Base-by-base conservation (phyloP, 2,329 filamentous ascomycete genomes). In the Calonectria fujianensis region DNA sequence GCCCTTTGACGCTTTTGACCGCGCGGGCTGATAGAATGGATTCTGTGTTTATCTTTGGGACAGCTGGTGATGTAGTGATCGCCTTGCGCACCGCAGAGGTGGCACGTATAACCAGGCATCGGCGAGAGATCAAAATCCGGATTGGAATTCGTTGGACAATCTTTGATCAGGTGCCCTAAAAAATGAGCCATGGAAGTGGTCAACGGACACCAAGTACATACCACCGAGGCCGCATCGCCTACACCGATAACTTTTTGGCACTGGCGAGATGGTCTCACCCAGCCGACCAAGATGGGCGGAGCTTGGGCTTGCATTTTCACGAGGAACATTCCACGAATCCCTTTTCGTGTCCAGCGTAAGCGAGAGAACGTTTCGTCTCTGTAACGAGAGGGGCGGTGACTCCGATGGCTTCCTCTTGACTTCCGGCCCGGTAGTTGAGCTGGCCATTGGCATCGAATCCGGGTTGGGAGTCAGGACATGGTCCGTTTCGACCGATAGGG, bases 121-220 rank as follows among this genome's bases (percentile, higher is more conserved):
- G 73, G 74, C 4, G 13, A 39, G 13, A 18, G 45, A 32, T 73
- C 69, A 20, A 20, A 69, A 2, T 39, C 45, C 16, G 66, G 52
- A 20, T 70, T 57, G n/a, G 32, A 32, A 18, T 70, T 75, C 29
- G 63, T 73, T 14, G 74, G 67, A 50, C 77, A 80, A 10, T 79
- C 37, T 27, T 74, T 70, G 31, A 79, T 68, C 32, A 72, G 69
- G 64, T 78, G 77, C 2, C 78, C 80, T 82, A n/a, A 9, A 27
- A 20, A 24, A 59, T 39, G 51, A 54, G 37, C 20, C 31, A 72
- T 37, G n/a, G 31, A n/a, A 45, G 57, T 11, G 48, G 6, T 39
- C 18, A 45, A 52, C 27, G 20, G 41, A 8, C 35, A 18, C 16
- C 16, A 48, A 11, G 45, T 7, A 41, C 29, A 35, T 57, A 75